Evolutionary conservation across 2,329 filamentous ascomycete genomes (phyloP), one percentile per base, ranked within the genome.

Genomic region (Fonsecaea nubica): DNA sequence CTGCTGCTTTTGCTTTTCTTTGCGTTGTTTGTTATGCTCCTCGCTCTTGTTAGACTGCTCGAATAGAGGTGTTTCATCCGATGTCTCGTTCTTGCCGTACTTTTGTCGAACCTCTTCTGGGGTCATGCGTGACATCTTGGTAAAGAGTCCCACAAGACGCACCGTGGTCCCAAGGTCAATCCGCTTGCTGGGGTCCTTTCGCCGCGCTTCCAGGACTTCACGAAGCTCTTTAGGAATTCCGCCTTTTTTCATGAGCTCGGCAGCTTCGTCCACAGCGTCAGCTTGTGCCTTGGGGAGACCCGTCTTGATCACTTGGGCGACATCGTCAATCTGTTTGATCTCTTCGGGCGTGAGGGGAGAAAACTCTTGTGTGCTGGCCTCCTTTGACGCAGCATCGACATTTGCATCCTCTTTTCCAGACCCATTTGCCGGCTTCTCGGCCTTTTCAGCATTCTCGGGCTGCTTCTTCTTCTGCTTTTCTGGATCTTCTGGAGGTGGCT

Each of bases 201-300:
- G 80, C 74, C 81, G 79, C 70, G 83, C 83, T 58, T 87, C 82
- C 77, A 89, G 85, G 60, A 90, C 84, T 70, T 89, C 84, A 62
- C 86, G 84, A 18, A 92, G 79, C 75, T 92, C 91, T 25, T 80
- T 73, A 0, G 92, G 91, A 15, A 92, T 86, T 9, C 92, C 92
- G 50, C 88, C 83, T 67, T 84, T 83, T 79, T 89, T 87, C 67
- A 94, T 84, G 33, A 84, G 81, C 67, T 85, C 80, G n/a, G 91
- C 79, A 8, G 88, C 82, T 56, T 86, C 82, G 65, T 87, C 83
- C 65, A 93, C 77, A 25, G 84, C 80, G 58, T 86, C 78, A 45
- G 82, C 82, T 77, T 92, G 88, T n/a, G 83, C 82, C 62, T 84
- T 81, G 7, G 90, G 89, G 64, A 92, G 78, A 58, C 82, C 82